Percentiles rank a stretch among this genome's conserved stretches.
Evolutionary conservation across 345 rosid genomes (phyloP).

Genomic region (Gossypium turneri): DNA sequence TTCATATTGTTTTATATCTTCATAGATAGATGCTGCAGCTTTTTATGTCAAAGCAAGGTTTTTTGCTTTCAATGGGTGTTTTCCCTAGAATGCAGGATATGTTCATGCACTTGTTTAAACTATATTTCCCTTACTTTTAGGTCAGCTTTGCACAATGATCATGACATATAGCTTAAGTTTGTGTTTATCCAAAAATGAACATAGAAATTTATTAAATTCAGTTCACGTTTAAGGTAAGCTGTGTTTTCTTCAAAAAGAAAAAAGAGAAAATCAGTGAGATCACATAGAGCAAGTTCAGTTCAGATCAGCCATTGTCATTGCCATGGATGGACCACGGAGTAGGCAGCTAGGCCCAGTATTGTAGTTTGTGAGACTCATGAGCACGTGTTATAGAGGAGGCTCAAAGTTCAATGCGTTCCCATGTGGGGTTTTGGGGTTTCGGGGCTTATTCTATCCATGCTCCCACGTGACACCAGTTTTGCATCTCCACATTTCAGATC

Average conservation of each 20-base stretch:
- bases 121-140: not conserved
- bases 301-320: not conserved
- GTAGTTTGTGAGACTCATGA: conserved; percentile 4
- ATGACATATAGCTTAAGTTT: not conserved
- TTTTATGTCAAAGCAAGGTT: conserved; percentile 7
- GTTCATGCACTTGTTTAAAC: not conserved
- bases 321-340: not conserved
- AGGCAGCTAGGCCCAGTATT: not conserved
- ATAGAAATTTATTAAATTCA: not conserved
- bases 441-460: conserved; percentile 17
- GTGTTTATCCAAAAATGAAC: not conserved
- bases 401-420: conserved; percentile 28
- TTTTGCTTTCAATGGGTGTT: not conserved
- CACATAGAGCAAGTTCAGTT: not conserved
- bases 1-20: not conserved
- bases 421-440: conserved; percentile 29
- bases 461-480: conserved; percentile 27
- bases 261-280: not conserved
- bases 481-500: not conserved
- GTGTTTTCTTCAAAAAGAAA: not conserved
- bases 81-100: not conserved
- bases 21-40: not conserved
- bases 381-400: conserved; percentile 22
- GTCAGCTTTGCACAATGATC: conserved; percentile 4
- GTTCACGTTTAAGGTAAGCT: not conserved